Conservation (phyloP, 164 flowering plant genomes). For the Dillenia turbinata region DNA sequence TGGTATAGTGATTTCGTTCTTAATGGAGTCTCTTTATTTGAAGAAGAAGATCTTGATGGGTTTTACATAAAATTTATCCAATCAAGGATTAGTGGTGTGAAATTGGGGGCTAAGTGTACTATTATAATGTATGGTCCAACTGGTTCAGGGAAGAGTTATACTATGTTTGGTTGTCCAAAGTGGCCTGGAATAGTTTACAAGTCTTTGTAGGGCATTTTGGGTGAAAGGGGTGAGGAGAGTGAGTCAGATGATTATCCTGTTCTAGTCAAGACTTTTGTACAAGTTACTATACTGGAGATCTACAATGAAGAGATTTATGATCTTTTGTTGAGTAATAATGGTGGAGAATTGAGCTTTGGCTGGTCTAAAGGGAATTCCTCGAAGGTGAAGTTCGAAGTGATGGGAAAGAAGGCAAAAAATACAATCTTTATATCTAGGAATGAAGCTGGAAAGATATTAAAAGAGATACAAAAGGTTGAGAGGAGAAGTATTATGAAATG, state of each 20-base stretch:
- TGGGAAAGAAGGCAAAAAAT: constrained; percentile 96
- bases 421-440: constrained; percentile 84
- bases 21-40: constrained; percentile 82
- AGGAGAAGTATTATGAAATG: constrained; percentile 86
- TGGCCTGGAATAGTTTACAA: constrained; percentile 90
- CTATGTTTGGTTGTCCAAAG: constrained; percentile 89
- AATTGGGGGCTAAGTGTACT: constrained; percentile 83
- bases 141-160: constrained; percentile 94
- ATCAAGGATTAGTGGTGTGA: constrained; percentile 76
- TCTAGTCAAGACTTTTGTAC: constrained; percentile 61
- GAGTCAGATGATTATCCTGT: constrained; percentile 13
- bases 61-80: constrained; percentile 79
- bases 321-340: constrained; percentile 56
- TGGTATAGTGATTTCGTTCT: constrained; percentile 84
- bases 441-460: constrained; percentile 90
- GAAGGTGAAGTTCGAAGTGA: constrained; percentile 91
- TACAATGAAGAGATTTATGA: constrained; percentile 97
- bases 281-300: constrained; percentile 87
- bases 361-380: constrained; percentile 78
- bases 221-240: constrained; percentile 37
- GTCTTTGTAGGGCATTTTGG: constrained; percentile 74
- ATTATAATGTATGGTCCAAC: constrained; percentile 99
- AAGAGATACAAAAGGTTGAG: constrained; percentile 95
- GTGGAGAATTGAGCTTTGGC: constrained; percentile 66
- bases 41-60: constrained; percentile 76